phyloP scores from a whole-genome alignment of 768 basidiomycete species.

The Cyclocybe aegerita region DNA sequence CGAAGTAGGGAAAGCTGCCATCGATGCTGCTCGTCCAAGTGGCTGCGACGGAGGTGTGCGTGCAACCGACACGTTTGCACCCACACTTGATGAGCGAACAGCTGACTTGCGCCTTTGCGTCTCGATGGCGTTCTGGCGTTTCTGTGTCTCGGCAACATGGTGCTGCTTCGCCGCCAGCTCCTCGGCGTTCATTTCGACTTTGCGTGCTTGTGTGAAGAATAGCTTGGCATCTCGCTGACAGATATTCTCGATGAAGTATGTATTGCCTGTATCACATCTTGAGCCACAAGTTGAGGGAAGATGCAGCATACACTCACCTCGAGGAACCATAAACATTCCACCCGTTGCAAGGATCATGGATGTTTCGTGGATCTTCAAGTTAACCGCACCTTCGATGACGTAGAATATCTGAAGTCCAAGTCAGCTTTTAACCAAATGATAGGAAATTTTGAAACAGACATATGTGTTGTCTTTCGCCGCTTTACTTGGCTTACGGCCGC shows the following conservation, averaged over 20 bases:
- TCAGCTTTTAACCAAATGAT: background rate
- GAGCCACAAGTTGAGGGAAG: background rate
- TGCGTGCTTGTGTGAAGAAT: constrained; percentile 90
- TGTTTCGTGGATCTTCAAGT: constrained; percentile 79
- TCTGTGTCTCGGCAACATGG: constrained; percentile 15
- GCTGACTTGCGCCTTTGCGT: constrained; percentile 16
- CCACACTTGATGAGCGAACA: constrained; percentile 24
- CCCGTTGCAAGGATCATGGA: constrained; percentile 78
- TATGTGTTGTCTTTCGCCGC: constrained; percentile 87
- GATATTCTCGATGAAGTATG: constrained; percentile 89
- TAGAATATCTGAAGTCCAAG: constrained; percentile 42
- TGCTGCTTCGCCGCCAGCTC: constrained; percentile 18
- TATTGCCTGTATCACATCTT: constrained; percentile 62
- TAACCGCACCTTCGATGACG: constrained; percentile 86
- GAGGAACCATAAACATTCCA: constrained; percentile 86
- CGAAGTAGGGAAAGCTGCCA: constrained; percentile 2
- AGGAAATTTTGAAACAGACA: constrained; percentile 15
- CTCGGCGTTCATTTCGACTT: constrained; percentile 28
- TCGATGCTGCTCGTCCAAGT: constrained; percentile 7
- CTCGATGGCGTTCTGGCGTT: constrained; percentile 17
- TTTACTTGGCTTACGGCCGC: constrained; percentile 83
- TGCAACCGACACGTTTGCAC: background rate
- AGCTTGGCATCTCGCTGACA: constrained; percentile 74
- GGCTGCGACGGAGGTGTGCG: background rate
- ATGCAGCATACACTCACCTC: constrained; percentile 52